These are phyloP conservation scores for Delonix regia DNA, from an alignment of 306 rosid genomes.

Conservation along the genomic window DNA sequence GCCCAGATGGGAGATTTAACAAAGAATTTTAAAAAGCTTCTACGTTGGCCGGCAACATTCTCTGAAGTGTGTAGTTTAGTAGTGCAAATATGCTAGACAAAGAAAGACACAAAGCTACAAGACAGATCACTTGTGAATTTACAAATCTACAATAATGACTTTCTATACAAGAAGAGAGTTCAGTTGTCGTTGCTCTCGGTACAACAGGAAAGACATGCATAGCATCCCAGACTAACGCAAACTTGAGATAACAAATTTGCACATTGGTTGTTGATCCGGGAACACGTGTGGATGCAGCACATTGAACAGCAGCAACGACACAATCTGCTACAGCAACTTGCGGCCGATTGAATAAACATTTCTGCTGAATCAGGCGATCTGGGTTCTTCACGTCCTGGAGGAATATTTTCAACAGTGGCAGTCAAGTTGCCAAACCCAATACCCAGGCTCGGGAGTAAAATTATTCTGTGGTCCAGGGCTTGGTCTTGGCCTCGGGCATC, in stretches of 20 bases:
- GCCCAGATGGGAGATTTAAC: not conserved
- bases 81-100: too few relatives aligned
- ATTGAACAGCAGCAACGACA: constrained; percentile 69
- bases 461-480: constrained; percentile 23
- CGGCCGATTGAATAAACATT: constrained; percentile 58
- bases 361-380: constrained; percentile 68
- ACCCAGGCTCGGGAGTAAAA: constrained; percentile 46
- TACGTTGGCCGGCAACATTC: not conserved
- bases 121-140: not conserved
- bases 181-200: constrained; percentile 21
- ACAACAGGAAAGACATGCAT: constrained; percentile 68
- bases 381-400: constrained; percentile 60
- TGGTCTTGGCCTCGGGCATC: constrained; percentile 12
- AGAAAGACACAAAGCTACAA: not conserved
- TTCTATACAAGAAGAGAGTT: constrained; percentile 9
- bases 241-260: constrained; percentile 59
- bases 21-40: too few relatives aligned
- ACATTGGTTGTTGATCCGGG: constrained; percentile 56
- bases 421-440: constrained; percentile 77
- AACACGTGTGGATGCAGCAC: constrained; percentile 63
- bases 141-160: too few relatives aligned
- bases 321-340: constrained; percentile 58
- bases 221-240: constrained; percentile 70
- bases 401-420: constrained; percentile 67
- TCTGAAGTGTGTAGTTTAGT: not conserved